Conservation (phyloP, 225 moss, liverwort and hornwort species). For the Ulota crispa region DNA sequence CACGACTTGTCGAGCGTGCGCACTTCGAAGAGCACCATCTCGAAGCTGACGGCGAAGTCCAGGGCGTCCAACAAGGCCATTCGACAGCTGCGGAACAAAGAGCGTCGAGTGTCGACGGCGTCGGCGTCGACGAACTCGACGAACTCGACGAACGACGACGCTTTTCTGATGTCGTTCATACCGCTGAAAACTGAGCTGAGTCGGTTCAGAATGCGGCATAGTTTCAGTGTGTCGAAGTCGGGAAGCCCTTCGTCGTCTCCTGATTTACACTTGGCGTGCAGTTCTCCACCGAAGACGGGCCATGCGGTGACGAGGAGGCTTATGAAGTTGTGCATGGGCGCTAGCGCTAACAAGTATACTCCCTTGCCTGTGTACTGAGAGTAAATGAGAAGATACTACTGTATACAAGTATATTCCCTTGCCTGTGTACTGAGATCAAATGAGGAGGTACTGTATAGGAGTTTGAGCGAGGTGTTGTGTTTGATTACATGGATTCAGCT, state of each 20-base stretch:
- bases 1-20: conserved; percentile 41
- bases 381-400: not conserved
- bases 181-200: conserved; percentile 27
- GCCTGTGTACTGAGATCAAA: not conserved
- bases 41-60: conserved; percentile 42
- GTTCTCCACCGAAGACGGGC: conserved; percentile 19
- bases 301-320: conserved; percentile 39
- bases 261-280: not conserved
- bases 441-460: not conserved
- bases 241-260: conserved; percentile 6
- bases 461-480: not conserved
- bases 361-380: conserved; percentile 17
- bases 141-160: conserved; percentile 31
- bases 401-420: conserved; percentile 33
- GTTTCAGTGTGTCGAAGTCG: conserved; percentile 20
- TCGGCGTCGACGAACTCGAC: conserved; percentile 8
- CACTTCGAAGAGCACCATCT: conserved; percentile 36
- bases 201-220: conserved; percentile 23
- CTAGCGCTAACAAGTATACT: conserved; percentile 20
- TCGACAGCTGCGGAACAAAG: conserved; percentile 35
- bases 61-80: conserved; percentile 42
- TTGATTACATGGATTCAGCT: not conserved
- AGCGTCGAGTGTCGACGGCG: conserved; percentile 2
- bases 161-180: conserved; percentile 37
- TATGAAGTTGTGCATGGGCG: conserved; percentile 27